Conservation (phyloP, 164 flowering plant species). For the Dillenia turbinata region DNA sequence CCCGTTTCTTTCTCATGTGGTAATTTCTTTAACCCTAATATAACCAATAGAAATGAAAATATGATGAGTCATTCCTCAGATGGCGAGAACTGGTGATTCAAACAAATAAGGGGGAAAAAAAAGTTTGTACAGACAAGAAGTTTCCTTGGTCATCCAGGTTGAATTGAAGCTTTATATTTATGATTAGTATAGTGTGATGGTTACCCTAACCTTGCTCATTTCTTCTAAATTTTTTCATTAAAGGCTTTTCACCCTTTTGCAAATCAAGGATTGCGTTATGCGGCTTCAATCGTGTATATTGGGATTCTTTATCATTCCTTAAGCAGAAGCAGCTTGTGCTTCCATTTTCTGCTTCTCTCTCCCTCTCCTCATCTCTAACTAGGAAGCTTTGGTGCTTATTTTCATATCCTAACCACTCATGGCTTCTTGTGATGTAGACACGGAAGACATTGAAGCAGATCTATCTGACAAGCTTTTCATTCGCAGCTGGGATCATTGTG, state of each 20-base stretch:
- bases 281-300: neutral
- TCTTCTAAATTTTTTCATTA: neutral
- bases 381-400: neutral
- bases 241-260: no score
- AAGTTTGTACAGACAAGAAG: no score
- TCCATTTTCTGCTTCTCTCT: neutral
- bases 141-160: no score
- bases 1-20: conserved; percentile 82
- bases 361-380: neutral
- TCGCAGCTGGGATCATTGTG: conserved; percentile 67
- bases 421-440: conserved; percentile 38
- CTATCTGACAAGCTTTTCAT: conserved; percentile 63
- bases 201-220: no score
- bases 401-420: neutral
- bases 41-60: no score
- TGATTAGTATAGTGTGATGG: no score
- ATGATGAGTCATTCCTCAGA: no score
- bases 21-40: conserved; percentile 19
- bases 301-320: neutral
- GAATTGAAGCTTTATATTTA: no score
- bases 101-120: no score
- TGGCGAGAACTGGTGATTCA: no score
- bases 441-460: conserved; percentile 68
- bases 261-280: neutral
- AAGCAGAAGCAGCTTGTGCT: neutral